Evolutionary conservation across 441 rosid genomes (phyloP).

Genomic region (Arabidopsis hybrid): DNA sequence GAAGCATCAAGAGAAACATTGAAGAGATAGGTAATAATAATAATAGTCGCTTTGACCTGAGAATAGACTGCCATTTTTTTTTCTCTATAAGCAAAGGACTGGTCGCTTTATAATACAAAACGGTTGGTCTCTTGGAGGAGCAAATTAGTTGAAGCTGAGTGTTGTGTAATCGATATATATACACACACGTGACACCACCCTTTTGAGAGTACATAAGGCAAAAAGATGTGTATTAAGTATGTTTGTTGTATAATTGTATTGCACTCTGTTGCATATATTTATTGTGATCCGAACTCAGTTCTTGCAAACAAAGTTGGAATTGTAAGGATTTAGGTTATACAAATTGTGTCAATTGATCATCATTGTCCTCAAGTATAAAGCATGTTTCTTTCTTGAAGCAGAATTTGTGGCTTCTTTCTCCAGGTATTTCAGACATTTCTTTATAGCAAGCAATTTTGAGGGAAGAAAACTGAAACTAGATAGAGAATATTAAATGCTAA

Average conservation of each 20-base stretch:
- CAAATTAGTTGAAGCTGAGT: constrained; percentile 35
- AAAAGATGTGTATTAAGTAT: constrained; percentile 22
- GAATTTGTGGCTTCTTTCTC: too few relatives aligned
- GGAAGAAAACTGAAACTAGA: neutral
- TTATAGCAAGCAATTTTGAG: neutral
- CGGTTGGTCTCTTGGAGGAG: constrained; percentile 44
- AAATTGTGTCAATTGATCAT: neutral
- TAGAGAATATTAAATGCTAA: neutral
- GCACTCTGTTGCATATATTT: constrained; percentile 9
- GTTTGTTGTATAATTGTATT: constrained; percentile 37
- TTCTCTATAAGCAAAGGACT: constrained; percentile 29
- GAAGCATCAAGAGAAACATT: constrained; percentile 35
- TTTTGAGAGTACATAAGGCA: constrained; percentile 36
- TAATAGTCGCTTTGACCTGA: constrained; percentile 24
- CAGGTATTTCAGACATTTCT: neutral
- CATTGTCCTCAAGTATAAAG: neutral
- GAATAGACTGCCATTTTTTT: constrained; percentile 27
- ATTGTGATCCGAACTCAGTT: constrained; percentile 9
- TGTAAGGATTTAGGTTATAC: neutral
- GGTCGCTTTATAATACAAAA: constrained; percentile 36
- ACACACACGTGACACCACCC: constrained; percentile 29
- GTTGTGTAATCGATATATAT: constrained; percentile 37
- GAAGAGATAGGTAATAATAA: constrained; percentile 38
- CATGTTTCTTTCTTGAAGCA: neutral
- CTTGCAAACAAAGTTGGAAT: neutral